These are phyloP conservation scores for Wickerhamomyces ciferrii DNA, from an alignment of 805 yeast species.

Conservation along the genomic window DNA sequence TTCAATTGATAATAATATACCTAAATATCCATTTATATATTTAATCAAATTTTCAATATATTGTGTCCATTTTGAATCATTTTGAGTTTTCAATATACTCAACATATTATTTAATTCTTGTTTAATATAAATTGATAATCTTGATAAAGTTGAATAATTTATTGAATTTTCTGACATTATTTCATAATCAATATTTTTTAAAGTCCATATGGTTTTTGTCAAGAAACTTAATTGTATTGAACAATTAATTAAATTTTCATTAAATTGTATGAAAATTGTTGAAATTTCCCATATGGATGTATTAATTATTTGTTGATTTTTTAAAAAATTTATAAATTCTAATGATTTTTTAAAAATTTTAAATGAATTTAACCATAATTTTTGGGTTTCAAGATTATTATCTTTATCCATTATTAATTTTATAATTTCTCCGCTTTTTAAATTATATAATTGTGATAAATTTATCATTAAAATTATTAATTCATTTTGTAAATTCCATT, in stretches of 20 bases:
- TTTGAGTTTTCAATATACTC: background rate
- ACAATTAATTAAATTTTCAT: conserved; percentile 8
- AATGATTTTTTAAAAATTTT: conserved; percentile 16
- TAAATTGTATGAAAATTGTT: conserved; percentile 3
- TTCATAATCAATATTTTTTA: conserved; percentile 16
- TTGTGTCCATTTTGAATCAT: conserved; percentile 8
- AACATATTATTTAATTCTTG: conserved; percentile 26
- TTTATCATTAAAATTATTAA: conserved; percentile 10
- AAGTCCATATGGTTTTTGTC: conserved; percentile 22
- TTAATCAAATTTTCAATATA: conserved; percentile 21
- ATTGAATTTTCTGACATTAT: conserved; percentile 16
- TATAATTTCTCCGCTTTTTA: conserved; percentile 11
- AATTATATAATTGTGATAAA: conserved; percentile 5
- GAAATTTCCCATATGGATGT: conserved; percentile 7
- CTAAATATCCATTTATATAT: conserved; percentile 37
- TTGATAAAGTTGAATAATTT: conserved; percentile 34
- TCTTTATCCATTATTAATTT: background rate
- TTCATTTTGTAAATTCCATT: conserved; percentile 18
- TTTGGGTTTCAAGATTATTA: conserved; percentile 1
- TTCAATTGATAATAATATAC: conserved; percentile 39
- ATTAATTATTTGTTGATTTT: background rate
- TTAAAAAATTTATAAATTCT: conserved; percentile 10
- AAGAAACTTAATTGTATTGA: conserved; percentile 26
- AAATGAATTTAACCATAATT: conserved; percentile 12
- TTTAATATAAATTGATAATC: conserved; percentile 37